Conservation (phyloP, 768 basidiomycete genomes). For the Leucocoprinus birnbaumii region DNA sequence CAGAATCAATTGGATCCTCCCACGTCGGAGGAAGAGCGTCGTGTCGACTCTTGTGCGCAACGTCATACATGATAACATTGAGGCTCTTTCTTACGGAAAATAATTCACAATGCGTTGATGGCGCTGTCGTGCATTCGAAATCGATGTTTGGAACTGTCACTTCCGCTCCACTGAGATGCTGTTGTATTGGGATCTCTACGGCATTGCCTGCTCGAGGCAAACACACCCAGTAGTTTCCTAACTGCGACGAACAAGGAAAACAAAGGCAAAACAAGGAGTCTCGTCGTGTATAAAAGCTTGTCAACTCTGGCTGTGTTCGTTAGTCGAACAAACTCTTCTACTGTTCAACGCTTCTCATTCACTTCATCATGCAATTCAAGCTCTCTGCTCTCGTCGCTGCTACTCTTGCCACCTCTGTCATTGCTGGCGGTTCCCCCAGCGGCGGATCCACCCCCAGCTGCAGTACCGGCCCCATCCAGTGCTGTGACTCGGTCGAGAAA, state of each 20-base stretch:
- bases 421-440: conserved; percentile 24
- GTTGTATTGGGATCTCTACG: background rate
- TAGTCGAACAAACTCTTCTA: conserved; percentile 16
- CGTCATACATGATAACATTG: conserved; percentile 6
- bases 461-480: background rate
- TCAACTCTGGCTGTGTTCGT: background rate
- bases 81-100: conserved; percentile 14
- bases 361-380: conserved; percentile 20
- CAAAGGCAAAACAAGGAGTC: no score
- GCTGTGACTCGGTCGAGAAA: background rate
- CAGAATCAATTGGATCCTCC: no score
- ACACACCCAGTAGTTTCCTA: background rate
- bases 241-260: no score
- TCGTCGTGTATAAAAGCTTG: no score
- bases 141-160: conserved; percentile 2
- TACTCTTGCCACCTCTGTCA: conserved; percentile 20
- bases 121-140: background rate
- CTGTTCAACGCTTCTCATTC: conserved; percentile 12
- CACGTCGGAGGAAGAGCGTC: no score
- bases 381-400: conserved; percentile 17
- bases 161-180: background rate
- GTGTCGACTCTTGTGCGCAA: no score
- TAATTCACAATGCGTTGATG: background rate
- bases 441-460: conserved; percentile 25
- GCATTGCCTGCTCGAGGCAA: no score